Evolutionary conservation across 768 basidiomycete genomes (phyloP), one percentile per base, ranked within the genome.

Genomic region (Rhodotorula diobovata): DNA sequence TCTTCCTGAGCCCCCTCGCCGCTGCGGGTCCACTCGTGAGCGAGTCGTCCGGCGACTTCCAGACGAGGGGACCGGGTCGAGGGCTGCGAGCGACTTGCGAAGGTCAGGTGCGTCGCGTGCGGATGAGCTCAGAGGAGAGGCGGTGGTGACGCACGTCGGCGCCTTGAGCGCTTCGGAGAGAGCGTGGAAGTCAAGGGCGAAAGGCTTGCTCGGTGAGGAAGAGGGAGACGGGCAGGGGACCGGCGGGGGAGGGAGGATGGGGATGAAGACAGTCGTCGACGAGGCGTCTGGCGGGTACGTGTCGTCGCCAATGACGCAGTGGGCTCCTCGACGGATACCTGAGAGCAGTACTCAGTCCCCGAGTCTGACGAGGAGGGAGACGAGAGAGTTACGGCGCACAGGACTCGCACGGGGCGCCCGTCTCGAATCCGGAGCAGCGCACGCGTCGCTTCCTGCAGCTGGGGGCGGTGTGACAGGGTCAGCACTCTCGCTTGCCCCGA

Each of bases 11-110:
- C 6, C 48, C 48, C 25, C 34, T 32, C 18, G 54, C 16, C 32
- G 20, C 1, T 2, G 32, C 10, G 8, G 10, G 2, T 18, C 32
- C 21, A 11, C 18, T 5, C 18, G 34, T 4, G 54, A 59, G 45
- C n/a, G 48, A 1, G 48, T 66, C 57, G 37, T 46, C 10, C 37
- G 56, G 28, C 20, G 32, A 2, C 21, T 39, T 50, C 65, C 65
- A 66, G 48, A 50, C 65, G 46, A 66, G 65, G 28, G 65, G 65
- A 28, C 57, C 56, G 6, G 65, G 65, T 2, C 65, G 65, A 12
- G 65, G 65, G 3, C 57, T 66, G 48, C n/a, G 23, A 0, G 25
- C 25, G 46, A 39, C 2, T 43, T 43, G 41, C 12, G 41, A 43
- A 43, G 41, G 41, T 43, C 41, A 43, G 41, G 6, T 7, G 41